Base-by-base conservation (phyloP, 2,329 filamentous ascomycete genomes). In the Fusarium sp. region DNA sequence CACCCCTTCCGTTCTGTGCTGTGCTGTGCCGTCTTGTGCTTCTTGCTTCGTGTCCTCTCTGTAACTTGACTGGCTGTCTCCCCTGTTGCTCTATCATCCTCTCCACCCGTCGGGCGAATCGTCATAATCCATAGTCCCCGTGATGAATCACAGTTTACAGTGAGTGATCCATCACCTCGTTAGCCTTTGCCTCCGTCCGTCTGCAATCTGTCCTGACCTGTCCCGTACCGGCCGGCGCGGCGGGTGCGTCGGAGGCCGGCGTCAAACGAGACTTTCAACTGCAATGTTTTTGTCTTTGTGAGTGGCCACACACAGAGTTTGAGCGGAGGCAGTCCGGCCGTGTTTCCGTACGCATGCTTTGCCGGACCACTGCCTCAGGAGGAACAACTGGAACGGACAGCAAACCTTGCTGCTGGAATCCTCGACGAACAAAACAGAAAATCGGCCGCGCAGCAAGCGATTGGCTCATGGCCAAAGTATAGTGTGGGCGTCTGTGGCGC, bases 381-480 rank as follows among this genome's bases (percentile, higher is more conserved):
- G 50, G 48, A 45, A 40, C 61, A 65, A 69, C 68, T 75, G 72
- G 71, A 74, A 74, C 70, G 73, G 61, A 72, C 61, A 63, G 57
- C 61, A 75, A 75, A 73, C 66, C 69, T 73, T 72, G 58, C 54
- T 63, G 24, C 63, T 69, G 69, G 69, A 72, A 68, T 73, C 50
- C 48, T 71, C 53, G 40, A 59, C 52, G 57, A 65, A 66, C 40
- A 58, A 66, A 58, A 66, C 36, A 55, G 58, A 49, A 58, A 70
- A 53, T 70, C 44, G 58, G 31, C 38, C 50, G 43, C 65, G 51
- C 46, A 54, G 31, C 48, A 51, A 48, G 45, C 60, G 64, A 74
- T 74, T 74, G 69, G 71, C 59, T 72, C 43, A 54, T 66, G 44
- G 40, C 38, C 34, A 10, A 36, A 56, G 22, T 43, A 52, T 26